phyloP scores from a whole-genome alignment of 2,329 filamentous ascomycete genomes.

The Clarireedia sp. region DNA sequence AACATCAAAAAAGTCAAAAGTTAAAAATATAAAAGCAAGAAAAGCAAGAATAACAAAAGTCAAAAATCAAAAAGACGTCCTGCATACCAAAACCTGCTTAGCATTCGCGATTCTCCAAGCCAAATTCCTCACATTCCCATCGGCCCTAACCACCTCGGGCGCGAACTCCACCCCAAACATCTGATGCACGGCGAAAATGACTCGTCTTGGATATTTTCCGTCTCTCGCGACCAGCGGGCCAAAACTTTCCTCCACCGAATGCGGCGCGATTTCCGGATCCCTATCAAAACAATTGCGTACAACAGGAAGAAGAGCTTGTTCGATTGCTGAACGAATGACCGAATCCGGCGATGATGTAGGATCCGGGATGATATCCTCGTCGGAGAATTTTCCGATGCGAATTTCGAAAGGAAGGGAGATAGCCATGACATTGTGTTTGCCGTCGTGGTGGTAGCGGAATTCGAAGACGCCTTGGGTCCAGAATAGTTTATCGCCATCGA shows the following conservation, averaged over 20 bases:
- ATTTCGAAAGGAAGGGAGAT: slow-evolving; percentile 93
- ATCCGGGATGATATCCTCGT: background rate
- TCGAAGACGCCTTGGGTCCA: slow-evolving; percentile 97
- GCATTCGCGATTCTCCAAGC: slow-evolving; percentile 94
- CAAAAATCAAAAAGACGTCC: too few relatives aligned
- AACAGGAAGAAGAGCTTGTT: slow-evolving; percentile 69
- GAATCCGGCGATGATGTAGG: slow-evolving; percentile 45
- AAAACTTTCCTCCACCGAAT: slow-evolving; percentile 70
- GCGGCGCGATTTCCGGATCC: slow-evolving; percentile 83
- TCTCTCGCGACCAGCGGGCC: slow-evolving; percentile 79
- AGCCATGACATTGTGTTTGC: slow-evolving; percentile 86
- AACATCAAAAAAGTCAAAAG: too few relatives aligned
- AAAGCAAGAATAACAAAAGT: too few relatives aligned
- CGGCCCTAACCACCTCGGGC: slow-evolving; percentile 81
- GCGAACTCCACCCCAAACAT: slow-evolving; percentile 98
- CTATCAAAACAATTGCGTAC: slow-evolving; percentile 89
- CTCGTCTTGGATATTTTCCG: slow-evolving; percentile 77
- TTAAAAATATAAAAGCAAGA: too few relatives aligned
- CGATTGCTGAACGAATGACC: slow-evolving; percentile 61
- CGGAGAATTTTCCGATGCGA: slow-evolving; percentile 62
- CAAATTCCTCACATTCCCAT: slow-evolving; percentile 82
- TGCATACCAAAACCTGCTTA: slow-evolving; percentile 74
- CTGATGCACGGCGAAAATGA: slow-evolving; percentile 89
- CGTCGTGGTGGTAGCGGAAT: slow-evolving; percentile 92
- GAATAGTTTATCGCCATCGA: slow-evolving; percentile 89